These are phyloP conservation scores for Vachellia collinsii DNA, from an alignment of 306 rosid genomes.

Conservation along the genomic window DNA sequence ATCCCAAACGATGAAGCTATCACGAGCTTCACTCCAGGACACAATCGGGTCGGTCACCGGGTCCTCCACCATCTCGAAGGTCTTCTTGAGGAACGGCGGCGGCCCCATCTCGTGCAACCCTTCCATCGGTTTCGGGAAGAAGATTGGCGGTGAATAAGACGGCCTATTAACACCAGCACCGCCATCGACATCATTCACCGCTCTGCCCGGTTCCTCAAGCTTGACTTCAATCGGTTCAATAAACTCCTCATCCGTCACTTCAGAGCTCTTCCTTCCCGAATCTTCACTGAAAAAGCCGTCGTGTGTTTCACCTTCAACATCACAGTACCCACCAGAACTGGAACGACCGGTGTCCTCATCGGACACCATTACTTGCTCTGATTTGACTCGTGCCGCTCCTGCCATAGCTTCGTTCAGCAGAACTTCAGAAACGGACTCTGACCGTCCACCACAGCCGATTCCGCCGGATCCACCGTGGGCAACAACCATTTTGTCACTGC, in stretches of 20 bases:
- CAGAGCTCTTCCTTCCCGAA: constrained; percentile 30
- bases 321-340: background rate
- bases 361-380: constrained; percentile 29
- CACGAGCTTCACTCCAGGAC: constrained; percentile 70
- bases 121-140: constrained; percentile 67
- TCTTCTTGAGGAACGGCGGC: constrained; percentile 87
- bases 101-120: constrained; percentile 74
- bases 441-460: background rate
- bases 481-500: constrained; percentile 14
- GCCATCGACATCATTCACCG: constrained; percentile 21
- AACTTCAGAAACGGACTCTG: background rate
- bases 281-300: constrained; percentile 37
- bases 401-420: background rate
- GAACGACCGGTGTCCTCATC: constrained; percentile 6
- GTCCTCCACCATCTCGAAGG: constrained; percentile 88
- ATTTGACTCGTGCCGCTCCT: constrained; percentile 26
- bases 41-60: constrained; percentile 73
- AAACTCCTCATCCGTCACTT: constrained; percentile 7
- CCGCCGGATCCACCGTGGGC: constrained; percentile 29
- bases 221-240: constrained; percentile 38
- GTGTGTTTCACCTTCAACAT: background rate
- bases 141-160: constrained; percentile 41
- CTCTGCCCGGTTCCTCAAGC: constrained; percentile 39
- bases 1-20: constrained; percentile 88
- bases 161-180: constrained; percentile 32